Base-by-base conservation (phyloP, 352 stramenopile genomes). In the Saprolegnia parasitica region DNA sequence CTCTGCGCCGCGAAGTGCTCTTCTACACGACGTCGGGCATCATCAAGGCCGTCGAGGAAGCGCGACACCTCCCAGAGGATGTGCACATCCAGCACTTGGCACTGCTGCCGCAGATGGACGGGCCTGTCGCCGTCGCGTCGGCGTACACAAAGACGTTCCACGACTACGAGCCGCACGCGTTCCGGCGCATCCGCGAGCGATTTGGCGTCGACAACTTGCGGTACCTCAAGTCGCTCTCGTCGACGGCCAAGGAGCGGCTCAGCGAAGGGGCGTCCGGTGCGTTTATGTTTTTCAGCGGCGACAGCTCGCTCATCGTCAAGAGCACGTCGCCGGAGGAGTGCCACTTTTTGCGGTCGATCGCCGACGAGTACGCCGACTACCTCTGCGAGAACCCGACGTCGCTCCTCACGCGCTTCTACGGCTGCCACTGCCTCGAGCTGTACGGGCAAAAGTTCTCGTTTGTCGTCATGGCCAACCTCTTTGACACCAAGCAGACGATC, bases 361-460 rank as follows among this genome's bases (percentile, higher is more conserved):
- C 91, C 21, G 80, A 93, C 40, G 73, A 93, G 65, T 97, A 97
- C 65, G 83, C 83, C 18, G 78, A 93, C 26, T 96, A 97, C 70
- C 54, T 97, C 72, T 87, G 86, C 65, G 78, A 80, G 16, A 87
- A 96, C 72, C 89, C 87, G 50, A 87, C 88, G 42, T 95, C 85
- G 32, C 70, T 97, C 23, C 73, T 97, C 23, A 90, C 89, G 37
- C 89, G 91, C 45, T 97, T 96, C 40, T 96, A 96, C 64, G 91
- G 91, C 6, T 96, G 89, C 58, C 90, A 97, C 68, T 91, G 86
- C 47, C 76, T 97, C 45, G 81, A 93, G 65, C 68, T 97, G 47
- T 97, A 97, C 71, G 86, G 89, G n/a, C 90, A 95, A 65, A 80
- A 93, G 74, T 96, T 97, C 39, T 93, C 79, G 32, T 97, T 97